Conservation (phyloP, 2,329 filamentous ascomycete species). For the Cladophialophora chaetospira region DNA sequence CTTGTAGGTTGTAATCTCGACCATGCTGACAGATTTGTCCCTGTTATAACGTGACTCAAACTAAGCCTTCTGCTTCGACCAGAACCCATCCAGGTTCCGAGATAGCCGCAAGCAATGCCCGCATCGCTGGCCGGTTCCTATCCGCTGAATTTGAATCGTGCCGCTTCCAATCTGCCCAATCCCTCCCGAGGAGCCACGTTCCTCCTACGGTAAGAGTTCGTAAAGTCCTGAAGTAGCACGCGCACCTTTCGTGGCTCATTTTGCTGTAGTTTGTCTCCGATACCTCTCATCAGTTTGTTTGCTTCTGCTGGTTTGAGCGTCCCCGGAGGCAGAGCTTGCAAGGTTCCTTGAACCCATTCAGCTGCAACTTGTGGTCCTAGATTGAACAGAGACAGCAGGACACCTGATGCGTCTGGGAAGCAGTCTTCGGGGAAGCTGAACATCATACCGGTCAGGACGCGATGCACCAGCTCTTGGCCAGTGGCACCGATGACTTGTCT, state of each 20-base stretch:
- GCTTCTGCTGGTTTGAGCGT: constrained; percentile 79
- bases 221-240: constrained; percentile 90
- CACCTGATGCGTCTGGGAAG: constrained; percentile 89
- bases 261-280: constrained; percentile 72
- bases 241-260: constrained; percentile 77
- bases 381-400: constrained; percentile 87
- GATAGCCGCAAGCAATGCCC: background rate
- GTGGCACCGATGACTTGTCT: constrained; percentile 69
- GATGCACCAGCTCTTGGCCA: constrained; percentile 79
- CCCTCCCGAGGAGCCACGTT: constrained; percentile 96
- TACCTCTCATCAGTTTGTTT: constrained; percentile 75
- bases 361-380: constrained; percentile 78
- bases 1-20: too few relatives aligned
- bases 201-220: constrained; percentile 85
- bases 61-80: too few relatives aligned
- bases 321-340: constrained; percentile 79
- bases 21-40: too few relatives aligned
- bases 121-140: constrained; percentile 35
- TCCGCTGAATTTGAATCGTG: constrained; percentile 77
- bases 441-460: constrained; percentile 97
- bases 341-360: constrained; percentile 78
- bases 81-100: too few relatives aligned
- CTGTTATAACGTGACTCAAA: too few relatives aligned
- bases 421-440: constrained; percentile 96
- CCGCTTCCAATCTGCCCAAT: constrained; percentile 80